These are phyloP conservation scores for Colletotrichum karsti DNA, from an alignment of 2,329 filamentous ascomycete genomes.

Conservation along the genomic window DNA sequence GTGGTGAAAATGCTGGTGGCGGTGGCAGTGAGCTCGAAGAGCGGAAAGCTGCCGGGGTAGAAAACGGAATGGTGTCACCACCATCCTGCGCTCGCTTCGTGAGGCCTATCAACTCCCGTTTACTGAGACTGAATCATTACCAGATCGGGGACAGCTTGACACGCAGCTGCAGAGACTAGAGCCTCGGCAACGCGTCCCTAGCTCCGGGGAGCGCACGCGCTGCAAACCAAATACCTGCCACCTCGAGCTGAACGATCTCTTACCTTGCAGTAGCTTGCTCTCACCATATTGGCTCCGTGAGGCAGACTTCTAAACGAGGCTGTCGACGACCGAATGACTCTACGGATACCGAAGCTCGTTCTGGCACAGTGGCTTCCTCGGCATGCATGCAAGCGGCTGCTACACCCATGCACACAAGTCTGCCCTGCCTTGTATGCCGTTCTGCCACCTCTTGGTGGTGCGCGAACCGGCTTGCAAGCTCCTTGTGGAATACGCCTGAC, in stretches of 20 bases:
- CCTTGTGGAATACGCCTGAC: not conserved
- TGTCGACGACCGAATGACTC: not conserved
- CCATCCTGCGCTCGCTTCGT: not conserved
- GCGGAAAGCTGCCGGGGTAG: not conserved
- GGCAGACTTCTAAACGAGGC: slow-evolving; percentile 20
- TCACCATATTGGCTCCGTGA: not conserved
- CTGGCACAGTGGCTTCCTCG: slow-evolving; percentile 1
- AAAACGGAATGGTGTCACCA: not conserved
- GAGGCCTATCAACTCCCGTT: slow-evolving; percentile 11
- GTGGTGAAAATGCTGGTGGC: slow-evolving; percentile 14
- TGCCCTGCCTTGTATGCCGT: not conserved
- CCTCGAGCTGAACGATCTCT: not conserved
- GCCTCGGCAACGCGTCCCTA: not conserved
- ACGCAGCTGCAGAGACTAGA: slow-evolving; percentile 3
- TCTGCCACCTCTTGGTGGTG: slow-evolving; percentile 8
- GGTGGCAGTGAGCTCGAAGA: slow-evolving; percentile 13
- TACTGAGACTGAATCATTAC: slow-evolving; percentile 3
- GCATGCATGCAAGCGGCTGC: slow-evolving; percentile 14
- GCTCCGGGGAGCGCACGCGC: not conserved
- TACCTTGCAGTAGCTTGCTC: not conserved
- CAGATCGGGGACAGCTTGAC: not conserved
- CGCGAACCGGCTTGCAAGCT: not conserved
- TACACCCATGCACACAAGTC: not conserved
- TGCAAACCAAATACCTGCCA: not conserved
- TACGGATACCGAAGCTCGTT: not conserved